A percentile compares a stretch with the other conserved stretches of the same genome.
Evolutionary conservation across 2,329 filamentous ascomycete species (phyloP).

Genomic region (Pseudogymnoascus sp.): DNA sequence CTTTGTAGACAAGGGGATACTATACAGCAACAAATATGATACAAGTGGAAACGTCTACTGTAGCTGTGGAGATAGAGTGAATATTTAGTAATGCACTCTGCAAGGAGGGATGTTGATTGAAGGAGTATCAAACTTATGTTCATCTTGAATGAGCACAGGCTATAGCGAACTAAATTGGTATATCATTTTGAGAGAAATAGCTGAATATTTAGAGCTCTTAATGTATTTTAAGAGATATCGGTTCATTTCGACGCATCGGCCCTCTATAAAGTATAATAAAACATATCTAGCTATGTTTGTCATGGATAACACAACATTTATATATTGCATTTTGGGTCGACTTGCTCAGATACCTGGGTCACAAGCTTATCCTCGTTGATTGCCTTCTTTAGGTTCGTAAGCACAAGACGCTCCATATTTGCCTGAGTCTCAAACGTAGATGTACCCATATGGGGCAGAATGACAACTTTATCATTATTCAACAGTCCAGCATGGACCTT

Average conservation of each 20-base stretch:
- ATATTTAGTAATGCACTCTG: neutral
- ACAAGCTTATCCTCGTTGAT: constrained; percentile 8
- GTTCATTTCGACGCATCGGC: neutral
- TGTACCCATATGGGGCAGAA: constrained; percentile 80
- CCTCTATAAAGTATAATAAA: neutral
- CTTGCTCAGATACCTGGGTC: constrained; percentile 12
- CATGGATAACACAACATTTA: neutral
- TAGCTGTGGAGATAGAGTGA: neutral
- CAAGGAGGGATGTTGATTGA: neutral
- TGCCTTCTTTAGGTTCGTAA: constrained; percentile 9
- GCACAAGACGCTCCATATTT: constrained; percentile 17
- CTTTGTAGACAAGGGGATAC: neutral
- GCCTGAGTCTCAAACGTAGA: constrained; percentile 55
- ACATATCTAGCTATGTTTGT: neutral
- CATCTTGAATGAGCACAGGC: neutral
- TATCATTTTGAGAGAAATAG: neutral
- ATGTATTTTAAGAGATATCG: neutral
- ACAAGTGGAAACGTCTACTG: neutral
- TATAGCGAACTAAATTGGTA: neutral
- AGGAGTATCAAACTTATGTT: neutral
- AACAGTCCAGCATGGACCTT: constrained; percentile 65
- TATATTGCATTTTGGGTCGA: neutral
- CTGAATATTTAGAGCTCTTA: no score
- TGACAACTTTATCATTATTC: constrained; percentile 62
- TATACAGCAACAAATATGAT: neutral